Base-by-base conservation (phyloP, 2,329 filamentous ascomycete species). In the Clarireedia paspali region DNA sequence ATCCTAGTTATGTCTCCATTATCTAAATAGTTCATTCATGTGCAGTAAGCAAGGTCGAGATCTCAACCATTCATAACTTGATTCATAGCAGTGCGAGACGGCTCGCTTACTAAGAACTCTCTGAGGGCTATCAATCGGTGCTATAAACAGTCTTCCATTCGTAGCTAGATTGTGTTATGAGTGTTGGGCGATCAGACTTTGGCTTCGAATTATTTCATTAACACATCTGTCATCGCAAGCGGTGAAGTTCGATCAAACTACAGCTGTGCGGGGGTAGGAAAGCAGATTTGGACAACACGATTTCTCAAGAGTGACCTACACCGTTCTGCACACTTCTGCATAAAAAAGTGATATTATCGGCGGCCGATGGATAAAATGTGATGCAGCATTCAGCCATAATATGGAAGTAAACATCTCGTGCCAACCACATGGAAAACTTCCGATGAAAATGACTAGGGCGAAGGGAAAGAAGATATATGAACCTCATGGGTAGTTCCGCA, bases 91-190 rank as follows among this genome's bases (percentile, higher is more conserved):
- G 26, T 27, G 26, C 7, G 7, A 5, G 7, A 7, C 4, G 26
- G 14, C 7, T 26, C 6, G 26, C 50, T 36, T 68, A 42, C 53
- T 49, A 6, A 56, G 42, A 15, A 56, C 55, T 15, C 40, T 44
- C 34, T 51, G 49, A 34, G 49, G 42, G 10, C 27, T 47, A 46
- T 53, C 49, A 17, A 56, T 26, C 9, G 42, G 55, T 2, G 55
- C 49, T 15, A 47, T 14, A 20, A 39, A 45, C 6, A 53, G 24
- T 39, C 47, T 47, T 5, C 44, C 50, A 39, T 53, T 44, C 4
- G 47, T 9, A 48, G 45, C 42, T 10, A 53, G 34, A 17, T 27
- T 44, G n/a, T 49, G 49, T n/a, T 15, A 40, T 42, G 39, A 42
- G 15, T 49, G 45, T 44, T 54, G 34, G 52, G 52, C 52, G 52